Percentiles rank a stretch among this genome's conserved stretches.
Conservation (phyloP, 1,284 basidiomycete genomes). For the Austropuccinia psidii region DNA sequence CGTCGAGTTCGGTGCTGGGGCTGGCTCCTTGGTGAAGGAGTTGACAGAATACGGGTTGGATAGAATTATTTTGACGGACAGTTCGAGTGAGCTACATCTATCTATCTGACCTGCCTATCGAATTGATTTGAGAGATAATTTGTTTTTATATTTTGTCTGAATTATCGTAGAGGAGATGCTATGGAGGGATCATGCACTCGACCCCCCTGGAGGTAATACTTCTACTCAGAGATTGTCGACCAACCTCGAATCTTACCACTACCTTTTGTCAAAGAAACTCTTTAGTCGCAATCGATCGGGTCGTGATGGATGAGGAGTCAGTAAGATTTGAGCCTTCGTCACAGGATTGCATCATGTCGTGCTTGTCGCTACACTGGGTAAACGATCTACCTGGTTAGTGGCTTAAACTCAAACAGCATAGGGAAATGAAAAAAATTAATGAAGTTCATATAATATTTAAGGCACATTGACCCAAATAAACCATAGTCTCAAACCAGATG, state of each 20-base stretch:
- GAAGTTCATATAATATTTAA: slow-evolving; percentile 42
- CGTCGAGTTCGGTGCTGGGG: slow-evolving; percentile 46
- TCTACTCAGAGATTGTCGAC: too few species aligned
- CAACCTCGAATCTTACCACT: too few species aligned
- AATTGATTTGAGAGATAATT: background rate
- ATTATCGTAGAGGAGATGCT: background rate
- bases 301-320: slow-evolving; percentile 69
- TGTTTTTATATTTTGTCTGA: background rate
- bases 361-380: slow-evolving; percentile 89
- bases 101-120: slow-evolving; percentile 8
- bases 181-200: slow-evolving; percentile 31
- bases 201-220: background rate
- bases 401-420: background rate
- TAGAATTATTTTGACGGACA: background rate
- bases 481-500: slow-evolving; percentile 79
- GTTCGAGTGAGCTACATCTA: background rate
- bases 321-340: slow-evolving; percentile 57
- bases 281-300: slow-evolving; percentile 63
- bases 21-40: slow-evolving; percentile 42
- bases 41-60: slow-evolving; percentile 27
- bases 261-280: background rate
- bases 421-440: background rate
- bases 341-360: slow-evolving; percentile 86
- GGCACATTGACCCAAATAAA: slow-evolving; percentile 84
- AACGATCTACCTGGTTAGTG: slow-evolving; percentile 86